Conservation (phyloP, 768 basidiomycete genomes). For the Multifurca ochricompacta region DNA sequence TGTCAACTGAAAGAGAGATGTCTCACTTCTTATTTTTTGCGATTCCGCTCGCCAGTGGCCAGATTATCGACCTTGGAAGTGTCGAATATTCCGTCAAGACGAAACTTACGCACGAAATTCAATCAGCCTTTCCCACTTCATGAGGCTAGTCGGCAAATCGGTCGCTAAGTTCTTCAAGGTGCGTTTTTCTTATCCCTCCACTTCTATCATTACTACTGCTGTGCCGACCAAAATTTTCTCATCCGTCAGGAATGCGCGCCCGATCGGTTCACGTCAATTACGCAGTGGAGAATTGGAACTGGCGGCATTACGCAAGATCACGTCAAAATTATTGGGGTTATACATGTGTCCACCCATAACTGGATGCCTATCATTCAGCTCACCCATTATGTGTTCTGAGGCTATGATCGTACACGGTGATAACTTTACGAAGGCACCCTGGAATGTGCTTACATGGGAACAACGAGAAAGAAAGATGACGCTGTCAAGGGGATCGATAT, state of each 20-base stretch:
- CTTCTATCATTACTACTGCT: neutral
- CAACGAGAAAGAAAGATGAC: too few relatives aligned
- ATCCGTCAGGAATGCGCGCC: neutral
- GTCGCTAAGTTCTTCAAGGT: constrained; percentile 6
- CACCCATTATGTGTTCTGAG: neutral
- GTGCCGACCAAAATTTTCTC: too few relatives aligned
- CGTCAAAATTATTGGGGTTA: constrained; percentile 6
- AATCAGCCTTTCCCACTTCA: constrained; percentile 1
- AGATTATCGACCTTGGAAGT: neutral
- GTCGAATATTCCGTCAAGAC: constrained; percentile 1
- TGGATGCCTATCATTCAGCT: constrained; percentile 15
- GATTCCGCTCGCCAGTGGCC: neutral
- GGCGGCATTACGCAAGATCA: neutral
- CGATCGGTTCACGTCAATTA: neutral
- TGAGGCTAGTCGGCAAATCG: neutral
- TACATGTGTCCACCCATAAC: constrained; percentile 4
- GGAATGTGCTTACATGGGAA: too few relatives aligned
- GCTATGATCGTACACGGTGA: too few relatives aligned
- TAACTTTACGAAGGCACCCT: too few relatives aligned
- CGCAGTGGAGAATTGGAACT: neutral
- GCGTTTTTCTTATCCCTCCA: neutral
- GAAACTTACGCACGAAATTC: neutral
- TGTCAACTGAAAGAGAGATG: too few relatives aligned
- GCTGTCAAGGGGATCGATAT: too few relatives aligned
- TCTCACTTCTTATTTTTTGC: neutral